Conservation (phyloP, 2,329 filamentous ascomycete genomes). For the Parastagonospora nodorum region DNA sequence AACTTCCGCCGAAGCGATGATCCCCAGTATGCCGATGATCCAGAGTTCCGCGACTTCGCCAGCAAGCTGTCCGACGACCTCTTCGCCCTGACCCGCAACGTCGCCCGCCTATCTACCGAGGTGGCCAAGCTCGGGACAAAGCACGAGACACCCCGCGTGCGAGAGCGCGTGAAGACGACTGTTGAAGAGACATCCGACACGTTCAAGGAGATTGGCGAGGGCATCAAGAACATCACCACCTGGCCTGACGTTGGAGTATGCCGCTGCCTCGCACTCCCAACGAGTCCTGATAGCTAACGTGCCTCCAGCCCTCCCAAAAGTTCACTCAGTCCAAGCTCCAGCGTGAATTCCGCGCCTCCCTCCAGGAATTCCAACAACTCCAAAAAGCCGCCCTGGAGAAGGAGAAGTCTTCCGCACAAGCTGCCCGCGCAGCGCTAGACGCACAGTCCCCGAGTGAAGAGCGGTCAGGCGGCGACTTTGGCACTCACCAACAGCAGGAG, state of each 20-base stretch:
- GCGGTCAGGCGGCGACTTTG: conserved; percentile 55
- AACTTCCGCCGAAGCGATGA: conserved; percentile 71
- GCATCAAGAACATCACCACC: conserved; percentile 86
- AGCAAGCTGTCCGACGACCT: conserved; percentile 84
- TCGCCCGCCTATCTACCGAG: conserved; percentile 82
- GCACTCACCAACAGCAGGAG: conserved; percentile 65
- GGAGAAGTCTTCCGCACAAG: conserved; percentile 82
- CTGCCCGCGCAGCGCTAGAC: conserved; percentile 77
- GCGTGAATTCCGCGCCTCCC: conserved; percentile 85
- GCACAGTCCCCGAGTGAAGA: conserved; percentile 47
- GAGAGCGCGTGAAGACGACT: conserved; percentile 86
- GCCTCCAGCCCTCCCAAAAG: conserved; percentile 80
- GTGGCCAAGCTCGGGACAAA: conserved; percentile 85
- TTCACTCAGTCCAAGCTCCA: conserved; percentile 96
- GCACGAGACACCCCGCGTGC: conserved; percentile 86
- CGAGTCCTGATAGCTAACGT: conserved; percentile 18
- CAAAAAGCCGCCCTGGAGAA: conserved; percentile 91
- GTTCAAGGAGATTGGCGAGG: conserved; percentile 92
- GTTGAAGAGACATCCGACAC: conserved; percentile 83
- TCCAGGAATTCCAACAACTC: conserved; percentile 90
- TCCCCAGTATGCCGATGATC: conserved; percentile 83
- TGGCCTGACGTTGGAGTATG: conserved; percentile 74
- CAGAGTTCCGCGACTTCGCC: conserved; percentile 84
- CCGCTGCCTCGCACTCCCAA: conserved; percentile 46
- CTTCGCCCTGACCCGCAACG: conserved; percentile 86